A percentile compares a stretch with the other conserved stretches of the same genome.
These are phyloP conservation scores for Aspergillus aculeatinus DNA, from an alignment of 2,329 filamentous ascomycete genomes.

Conservation along the genomic window DNA sequence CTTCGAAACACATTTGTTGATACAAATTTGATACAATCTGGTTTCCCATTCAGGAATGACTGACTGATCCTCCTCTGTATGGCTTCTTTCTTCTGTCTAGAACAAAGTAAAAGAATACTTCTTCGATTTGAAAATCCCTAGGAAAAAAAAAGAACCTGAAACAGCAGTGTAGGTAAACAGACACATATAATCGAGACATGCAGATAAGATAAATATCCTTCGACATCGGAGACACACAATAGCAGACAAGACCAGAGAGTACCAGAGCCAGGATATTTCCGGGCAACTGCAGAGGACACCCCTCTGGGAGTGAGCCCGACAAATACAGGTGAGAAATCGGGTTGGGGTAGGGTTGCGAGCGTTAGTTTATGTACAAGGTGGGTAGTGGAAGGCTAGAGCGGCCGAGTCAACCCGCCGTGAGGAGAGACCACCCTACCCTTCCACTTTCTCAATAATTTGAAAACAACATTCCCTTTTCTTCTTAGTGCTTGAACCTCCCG, in stretches of 20 bases:
- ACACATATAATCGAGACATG: conserved; percentile 25
- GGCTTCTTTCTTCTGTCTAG: background rate
- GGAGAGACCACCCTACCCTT: background rate
- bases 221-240: conserved; percentile 24
- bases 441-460: conserved; percentile 1
- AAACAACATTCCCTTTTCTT: conserved; percentile 15
- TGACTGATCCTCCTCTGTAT: background rate
- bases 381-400: conserved; percentile 10
- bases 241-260: conserved; percentile 24
- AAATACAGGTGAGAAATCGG: conserved; percentile 33
- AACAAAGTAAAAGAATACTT: conserved; percentile 4
- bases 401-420: background rate
- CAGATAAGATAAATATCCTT: conserved; percentile 21
- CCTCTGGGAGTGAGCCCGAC: conserved; percentile 25
- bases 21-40: conserved; percentile 13
- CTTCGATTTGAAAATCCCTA: background rate
- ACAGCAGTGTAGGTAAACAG: conserved; percentile 16
- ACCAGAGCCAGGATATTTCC: conserved; percentile 10
- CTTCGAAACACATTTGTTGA: conserved; percentile 16
- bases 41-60: background rate
- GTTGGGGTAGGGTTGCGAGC: conserved; percentile 12
- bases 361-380: conserved; percentile 35
- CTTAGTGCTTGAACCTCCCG: conserved; percentile 9
- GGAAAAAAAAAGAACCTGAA: background rate
- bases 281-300: conserved; percentile 17